These are phyloP conservation scores for Candida silvatica DNA, from an alignment of 805 yeast species.

Conservation along the genomic window DNA sequence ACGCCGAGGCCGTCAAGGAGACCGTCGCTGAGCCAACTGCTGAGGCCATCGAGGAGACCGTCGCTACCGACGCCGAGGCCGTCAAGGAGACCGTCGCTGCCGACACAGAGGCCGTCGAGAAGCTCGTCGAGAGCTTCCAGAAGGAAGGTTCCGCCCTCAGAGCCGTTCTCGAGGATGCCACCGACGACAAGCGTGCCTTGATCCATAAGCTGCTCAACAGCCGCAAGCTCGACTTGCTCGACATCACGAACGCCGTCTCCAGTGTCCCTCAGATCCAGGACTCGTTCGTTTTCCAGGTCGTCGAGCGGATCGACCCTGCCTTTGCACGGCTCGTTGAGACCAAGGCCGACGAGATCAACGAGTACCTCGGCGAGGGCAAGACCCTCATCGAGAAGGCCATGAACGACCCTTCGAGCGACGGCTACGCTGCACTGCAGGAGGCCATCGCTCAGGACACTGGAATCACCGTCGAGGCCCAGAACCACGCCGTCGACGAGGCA, in stretches of 20 bases:
- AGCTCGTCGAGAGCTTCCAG: conserved; percentile 15
- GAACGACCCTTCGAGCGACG: conserved; percentile 12
- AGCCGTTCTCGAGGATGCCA: no score
- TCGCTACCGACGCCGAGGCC: conserved; percentile 11
- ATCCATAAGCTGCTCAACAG: no score
- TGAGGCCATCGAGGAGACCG: conserved; percentile 11
- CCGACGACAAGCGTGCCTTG: no score
- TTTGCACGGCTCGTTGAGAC: conserved; percentile 14
- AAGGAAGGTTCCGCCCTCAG: conserved; percentile 10
- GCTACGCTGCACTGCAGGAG: conserved; percentile 9
- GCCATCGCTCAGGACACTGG: conserved; percentile 14
- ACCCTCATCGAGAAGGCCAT: conserved; percentile 17
- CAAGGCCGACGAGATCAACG: conserved; percentile 12
- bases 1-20: conserved; percentile 12
- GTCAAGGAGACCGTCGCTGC: conserved; percentile 12
- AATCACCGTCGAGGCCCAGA: no score
- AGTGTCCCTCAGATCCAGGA: no score
- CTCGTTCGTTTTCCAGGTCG: conserved; percentile 9
- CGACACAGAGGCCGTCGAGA: conserved; percentile 10
- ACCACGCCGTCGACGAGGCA: no score
- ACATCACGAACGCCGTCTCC: no score
- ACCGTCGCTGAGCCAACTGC: conserved; percentile 11
- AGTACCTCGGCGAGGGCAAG: conserved; percentile 8
- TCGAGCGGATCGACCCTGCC: conserved; percentile 15
- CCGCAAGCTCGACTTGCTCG: no score